A percentile compares a stretch with the other conserved stretches of the same genome.
These are phyloP conservation scores for Fraxinus pennsylvanica DNA, from an alignment of 257 asterid genomes.

Conservation along the genomic window DNA sequence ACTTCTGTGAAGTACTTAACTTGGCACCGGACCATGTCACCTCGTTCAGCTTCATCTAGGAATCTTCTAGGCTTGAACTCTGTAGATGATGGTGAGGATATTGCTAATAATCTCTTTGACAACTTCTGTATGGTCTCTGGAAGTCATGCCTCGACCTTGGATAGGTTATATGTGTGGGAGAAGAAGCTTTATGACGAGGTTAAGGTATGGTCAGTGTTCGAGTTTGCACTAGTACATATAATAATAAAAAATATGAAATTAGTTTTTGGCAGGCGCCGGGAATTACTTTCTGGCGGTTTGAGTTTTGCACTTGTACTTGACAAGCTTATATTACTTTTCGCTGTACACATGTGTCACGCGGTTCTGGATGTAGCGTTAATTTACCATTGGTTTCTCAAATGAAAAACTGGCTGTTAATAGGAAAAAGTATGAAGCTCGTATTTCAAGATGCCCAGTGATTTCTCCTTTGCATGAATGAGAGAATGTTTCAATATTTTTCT, in stretches of 20 bases:
- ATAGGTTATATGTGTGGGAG: slow-evolving; percentile 96
- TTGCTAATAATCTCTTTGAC: slow-evolving; percentile 60
- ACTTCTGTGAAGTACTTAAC: slow-evolving; percentile 78
- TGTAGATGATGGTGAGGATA: slow-evolving; percentile 49
- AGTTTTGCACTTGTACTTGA: background rate
- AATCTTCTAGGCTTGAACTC: slow-evolving; percentile 63
- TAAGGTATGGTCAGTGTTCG: slow-evolving; percentile 55
- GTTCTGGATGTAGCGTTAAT: background rate
- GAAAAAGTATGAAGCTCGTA: background rate
- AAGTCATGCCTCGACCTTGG: slow-evolving; percentile 96
- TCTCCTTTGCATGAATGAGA: background rate
- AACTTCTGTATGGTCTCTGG: slow-evolving; percentile 85
- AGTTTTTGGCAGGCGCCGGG: background rate
- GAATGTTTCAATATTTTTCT: background rate
- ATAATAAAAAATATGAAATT: background rate
- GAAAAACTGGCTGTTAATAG: background rate
- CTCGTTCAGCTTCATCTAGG: slow-evolving; percentile 84
- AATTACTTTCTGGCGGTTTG: background rate
- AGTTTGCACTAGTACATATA: background rate
- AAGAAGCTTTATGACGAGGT: slow-evolving; percentile 97
- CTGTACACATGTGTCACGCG: background rate
- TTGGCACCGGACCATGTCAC: slow-evolving; percentile 88
- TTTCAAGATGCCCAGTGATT: background rate
- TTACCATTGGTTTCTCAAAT: background rate
- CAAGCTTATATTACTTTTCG: background rate